Percentiles rank a stretch among this genome's conserved stretches.
Evolutionary conservation across 345 rosid genomes (phyloP).

Genomic region (Brassica napus): Da-Ae NC_063449.1:29664501-29665000

Average conservation of each 20-base stretch:
- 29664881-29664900: not conserved
- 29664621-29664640: too few relatives aligned
- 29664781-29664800: not conserved
- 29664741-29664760: too few relatives aligned
- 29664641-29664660: too few relatives aligned
- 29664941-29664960: not conserved
- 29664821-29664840: not conserved
- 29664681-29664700: too few relatives aligned
- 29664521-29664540: too few relatives aligned
- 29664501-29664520: too few relatives aligned
- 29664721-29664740: not conserved
- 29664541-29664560: too few relatives aligned
- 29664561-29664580: too few relatives aligned
- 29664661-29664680: too few relatives aligned
- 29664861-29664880: not conserved
- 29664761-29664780: not conserved
- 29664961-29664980: not conserved
- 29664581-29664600: too few relatives aligned
- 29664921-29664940: not conserved
- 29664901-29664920: not conserved
- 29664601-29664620: too few relatives aligned
- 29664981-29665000: not conserved
- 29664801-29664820: not conserved
- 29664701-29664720: not conserved
- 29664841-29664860: not conserved